These are phyloP conservation scores for Clonostachys rosea DNA, from an alignment of 2,329 filamentous ascomycete genomes.

Conservation along the genomic window DNA sequence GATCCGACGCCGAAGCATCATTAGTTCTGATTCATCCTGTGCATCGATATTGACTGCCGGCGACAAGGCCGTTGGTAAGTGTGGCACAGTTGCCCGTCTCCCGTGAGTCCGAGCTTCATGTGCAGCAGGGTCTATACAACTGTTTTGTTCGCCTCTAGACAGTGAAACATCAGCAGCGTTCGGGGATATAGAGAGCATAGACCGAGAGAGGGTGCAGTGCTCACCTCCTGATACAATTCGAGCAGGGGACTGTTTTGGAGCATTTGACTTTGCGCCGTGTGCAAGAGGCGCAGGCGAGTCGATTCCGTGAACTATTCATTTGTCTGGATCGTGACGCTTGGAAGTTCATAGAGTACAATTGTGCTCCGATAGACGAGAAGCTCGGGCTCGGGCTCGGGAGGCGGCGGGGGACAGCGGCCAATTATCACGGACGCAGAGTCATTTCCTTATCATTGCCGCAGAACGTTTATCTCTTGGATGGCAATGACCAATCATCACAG, in stretches of 20 bases:
- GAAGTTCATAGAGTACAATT: too few species aligned
- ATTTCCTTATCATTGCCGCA: too few species aligned
- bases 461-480: too few species aligned
- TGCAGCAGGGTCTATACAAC: too few species aligned
- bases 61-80: background rate
- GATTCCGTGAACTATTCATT: background rate
- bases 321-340: too few species aligned
- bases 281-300: constrained; percentile 10
- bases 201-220: background rate
- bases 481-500: too few species aligned
- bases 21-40: background rate
- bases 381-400: too few species aligned
- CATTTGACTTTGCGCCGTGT: constrained; percentile 15
- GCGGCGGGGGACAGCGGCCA: too few species aligned
- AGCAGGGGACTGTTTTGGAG: constrained; percentile 14
- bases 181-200: background rate
- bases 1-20: background rate
- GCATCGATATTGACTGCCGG: background rate
- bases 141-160: background rate
- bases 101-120: too few species aligned
- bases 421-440: too few species aligned
- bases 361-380: too few species aligned
- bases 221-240: constrained; percentile 10
- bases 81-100: too few species aligned
- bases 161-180: background rate